Evolutionary conservation across 768 basidiomycete species (phyloP).

Genomic region (Botryobasidium botryosum): DNA sequence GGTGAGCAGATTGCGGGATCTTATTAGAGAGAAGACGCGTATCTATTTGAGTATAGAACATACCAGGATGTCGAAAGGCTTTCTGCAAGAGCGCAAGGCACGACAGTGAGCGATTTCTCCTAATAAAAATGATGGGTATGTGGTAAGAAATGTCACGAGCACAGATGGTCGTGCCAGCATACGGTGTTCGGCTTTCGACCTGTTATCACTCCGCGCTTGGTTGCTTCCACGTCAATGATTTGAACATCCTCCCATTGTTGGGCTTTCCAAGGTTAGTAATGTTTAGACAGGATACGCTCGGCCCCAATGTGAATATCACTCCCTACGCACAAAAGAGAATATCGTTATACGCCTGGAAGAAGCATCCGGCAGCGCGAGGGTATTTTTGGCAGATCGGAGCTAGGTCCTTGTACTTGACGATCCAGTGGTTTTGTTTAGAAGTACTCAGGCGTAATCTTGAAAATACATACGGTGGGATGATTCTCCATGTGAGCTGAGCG

Average conservation of each 20-base stretch:
- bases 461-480: too few species aligned
- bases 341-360: slow-evolving; percentile 69
- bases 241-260: slow-evolving; percentile 56
- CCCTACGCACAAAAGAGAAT: slow-evolving; percentile 34
- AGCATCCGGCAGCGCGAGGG: slow-evolving; percentile 37
- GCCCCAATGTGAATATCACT: background rate
- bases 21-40: background rate
- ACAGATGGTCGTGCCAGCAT: slow-evolving; percentile 23
- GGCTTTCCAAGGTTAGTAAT: slow-evolving; percentile 24
- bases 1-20: background rate
- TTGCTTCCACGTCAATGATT: slow-evolving; percentile 39
- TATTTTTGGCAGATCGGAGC: slow-evolving; percentile 28
- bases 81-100: slow-evolving; percentile 50
- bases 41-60: slow-evolving; percentile 7
- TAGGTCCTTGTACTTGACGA: background rate
- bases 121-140: slow-evolving; percentile 12
- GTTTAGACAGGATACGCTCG: slow-evolving; percentile 1
- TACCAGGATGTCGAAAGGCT: slow-evolving; percentile 47
- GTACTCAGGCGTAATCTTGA: too few species aligned
- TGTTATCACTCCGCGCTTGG: slow-evolving; percentile 38
- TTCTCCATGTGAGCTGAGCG: too few species aligned
- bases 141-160: background rate
- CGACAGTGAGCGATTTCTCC: slow-evolving; percentile 31
- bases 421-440: too few species aligned
- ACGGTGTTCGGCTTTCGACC: slow-evolving; percentile 35